Percentiles rank a stretch among this genome's conserved stretches.
Conservation (phyloP, 306 rosid genomes). For the Casuarina equisetifolia region DNA sequence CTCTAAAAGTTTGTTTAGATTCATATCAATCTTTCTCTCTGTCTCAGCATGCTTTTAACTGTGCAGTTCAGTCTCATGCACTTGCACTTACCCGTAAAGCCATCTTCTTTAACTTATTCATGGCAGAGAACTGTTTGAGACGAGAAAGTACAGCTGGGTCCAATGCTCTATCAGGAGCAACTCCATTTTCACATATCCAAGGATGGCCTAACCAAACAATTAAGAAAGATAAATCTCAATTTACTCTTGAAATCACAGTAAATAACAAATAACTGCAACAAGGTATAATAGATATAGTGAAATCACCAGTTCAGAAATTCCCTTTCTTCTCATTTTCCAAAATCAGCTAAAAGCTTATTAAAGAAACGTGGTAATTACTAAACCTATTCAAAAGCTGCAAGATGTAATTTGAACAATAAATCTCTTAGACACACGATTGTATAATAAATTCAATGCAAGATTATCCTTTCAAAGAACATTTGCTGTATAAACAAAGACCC, state of each 20-base stretch:
- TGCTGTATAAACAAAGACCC: background rate
- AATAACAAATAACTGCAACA: background rate
- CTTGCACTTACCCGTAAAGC: constrained; percentile 79
- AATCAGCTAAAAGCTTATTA: constrained; percentile 2
- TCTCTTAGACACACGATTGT: background rate
- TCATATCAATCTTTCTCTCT: background rate
- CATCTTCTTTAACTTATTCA: constrained; percentile 99
- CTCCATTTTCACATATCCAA: constrained; percentile 99
- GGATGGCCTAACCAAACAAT: constrained; percentile 78
- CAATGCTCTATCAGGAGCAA: constrained; percentile 96
- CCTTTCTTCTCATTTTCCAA: constrained; percentile 2
- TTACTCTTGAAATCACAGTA: constrained; percentile 18
- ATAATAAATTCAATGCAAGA: background rate
- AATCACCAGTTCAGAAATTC: constrained; percentile 12
- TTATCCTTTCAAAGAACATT: constrained; percentile 10
- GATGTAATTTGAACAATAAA: constrained; percentile 24
- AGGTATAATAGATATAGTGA: constrained; percentile 19
- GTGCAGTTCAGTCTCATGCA: background rate
- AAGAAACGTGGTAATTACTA: constrained; percentile 2
- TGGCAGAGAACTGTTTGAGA: constrained; percentile 96
- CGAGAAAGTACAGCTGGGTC: constrained; percentile 99
- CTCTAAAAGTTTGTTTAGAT: background rate
- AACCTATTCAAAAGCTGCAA: constrained; percentile 14
- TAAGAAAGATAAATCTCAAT: constrained; percentile 21
- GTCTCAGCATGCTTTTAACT: background rate